Base-by-base conservation (phyloP, 202 grass and related monocot species). In the Setaria italica region DNA sequence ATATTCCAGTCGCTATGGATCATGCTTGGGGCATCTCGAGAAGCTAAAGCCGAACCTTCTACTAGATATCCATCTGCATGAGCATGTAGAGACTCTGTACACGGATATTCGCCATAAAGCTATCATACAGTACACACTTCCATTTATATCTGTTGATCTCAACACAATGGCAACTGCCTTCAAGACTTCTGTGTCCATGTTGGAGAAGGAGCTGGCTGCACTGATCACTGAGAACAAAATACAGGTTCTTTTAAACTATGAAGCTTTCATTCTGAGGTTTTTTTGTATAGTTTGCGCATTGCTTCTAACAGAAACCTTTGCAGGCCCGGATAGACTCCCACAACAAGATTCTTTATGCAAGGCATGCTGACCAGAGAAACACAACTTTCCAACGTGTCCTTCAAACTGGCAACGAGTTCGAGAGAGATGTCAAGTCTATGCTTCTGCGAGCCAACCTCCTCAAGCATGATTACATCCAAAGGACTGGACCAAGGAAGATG, bases 341-440 rank as follows among this genome's bases (percentile, higher is more conserved):
- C 86, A 99, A 99, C 87, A 99, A 99, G 89, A 99, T 99, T 78
- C 97, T 99, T 58, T 99, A 94, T 3, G 97, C 97, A 63, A 94
- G 92, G 80, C 97, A 99, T 83, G 92, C 97, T 72, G 94, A 97
- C 88, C 97, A 99, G 89, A 94, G 97, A 85, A 99, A 91, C 59
- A 70, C 94, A 35, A 97, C 93, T 35, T 99, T 94, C 74, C 97
- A 99, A 82, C 90, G 85, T 46, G 97, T 85, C 39, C 87, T 97
- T 21, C 94, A 97, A 76, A 97, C 97, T 0, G 97, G 97, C 67
- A 62, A 57, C 6, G 92, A 94, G 16, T 97, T 97, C 47, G 94
- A 97, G 85, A 91, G 92, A 62, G 97, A 99, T 84, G 87, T 94
- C 0, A 92, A 83, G 71, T 84, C 92, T 7, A 91, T 99, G 97